Conservation (phyloP, 306 rosid species). For the Quercus robur region DNA sequence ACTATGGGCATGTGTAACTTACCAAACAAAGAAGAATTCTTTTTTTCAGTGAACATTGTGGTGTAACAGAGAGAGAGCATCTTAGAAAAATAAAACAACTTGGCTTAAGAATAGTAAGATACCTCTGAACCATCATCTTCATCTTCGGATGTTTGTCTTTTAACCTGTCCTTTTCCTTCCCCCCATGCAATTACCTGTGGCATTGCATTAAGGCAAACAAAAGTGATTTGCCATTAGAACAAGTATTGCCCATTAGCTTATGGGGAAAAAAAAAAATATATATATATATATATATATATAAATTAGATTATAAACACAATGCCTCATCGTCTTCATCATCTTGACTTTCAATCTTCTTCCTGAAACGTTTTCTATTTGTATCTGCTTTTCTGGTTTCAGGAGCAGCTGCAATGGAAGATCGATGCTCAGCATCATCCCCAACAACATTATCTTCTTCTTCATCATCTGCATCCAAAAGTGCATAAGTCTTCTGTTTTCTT, state of each 20-base stretch:
- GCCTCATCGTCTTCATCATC: conserved; percentile 81
- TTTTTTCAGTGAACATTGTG: not conserved
- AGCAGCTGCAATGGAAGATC: conserved; percentile 30
- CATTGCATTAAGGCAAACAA: conserved; percentile 36
- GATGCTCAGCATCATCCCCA: conserved; percentile 27
- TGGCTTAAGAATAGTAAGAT: not conserved
- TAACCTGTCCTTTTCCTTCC: conserved; percentile 57
- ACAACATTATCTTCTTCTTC: conserved; percentile 21
- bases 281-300: not conserved
- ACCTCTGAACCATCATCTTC: conserved; percentile 82
- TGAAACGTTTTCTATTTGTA: conserved; percentile 52
- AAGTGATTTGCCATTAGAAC: conserved; percentile 24
- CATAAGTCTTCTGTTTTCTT: conserved; percentile 66
- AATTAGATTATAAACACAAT: conserved; percentile 30
- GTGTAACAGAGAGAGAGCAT: not conserved
- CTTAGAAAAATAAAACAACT: not conserved
- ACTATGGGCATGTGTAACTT: too few species aligned
- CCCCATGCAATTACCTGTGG: conserved; percentile 52
- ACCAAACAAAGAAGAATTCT: too few species aligned
- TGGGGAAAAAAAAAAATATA: conserved; percentile 24
- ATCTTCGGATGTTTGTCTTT: conserved; percentile 51
- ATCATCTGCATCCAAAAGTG: conserved; percentile 72
- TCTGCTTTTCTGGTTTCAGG: conserved; percentile 40
- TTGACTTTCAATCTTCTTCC: conserved; percentile 62
- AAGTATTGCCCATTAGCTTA: conserved; percentile 22